Percentiles rank a stretch among this genome's conserved stretches.
phyloP scores from a whole-genome alignment of 176 grass and related monocot species.

The Canna indica region DNA sequence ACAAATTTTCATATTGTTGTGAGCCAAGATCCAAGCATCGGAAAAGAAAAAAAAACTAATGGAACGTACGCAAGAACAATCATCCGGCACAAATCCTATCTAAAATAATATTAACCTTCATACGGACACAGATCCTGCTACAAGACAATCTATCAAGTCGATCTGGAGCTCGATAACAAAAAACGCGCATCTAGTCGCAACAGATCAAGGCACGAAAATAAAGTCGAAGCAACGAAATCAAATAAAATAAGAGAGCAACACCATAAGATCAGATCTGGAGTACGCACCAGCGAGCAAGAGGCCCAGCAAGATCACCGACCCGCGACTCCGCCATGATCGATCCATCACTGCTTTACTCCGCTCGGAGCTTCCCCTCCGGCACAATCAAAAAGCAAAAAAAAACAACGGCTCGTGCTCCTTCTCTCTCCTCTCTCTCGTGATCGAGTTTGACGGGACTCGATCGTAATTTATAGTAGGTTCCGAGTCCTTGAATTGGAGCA shows the following conservation, averaged over 20 bases:
- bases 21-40: too few species aligned
- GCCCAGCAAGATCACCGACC: not conserved
- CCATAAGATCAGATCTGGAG: conserved; percentile 2
- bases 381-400: not conserved
- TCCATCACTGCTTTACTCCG: not conserved
- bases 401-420: not conserved
- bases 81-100: not conserved
- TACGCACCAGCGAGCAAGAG: not conserved
- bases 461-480: not conserved
- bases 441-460: not conserved
- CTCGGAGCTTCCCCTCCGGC: not conserved
- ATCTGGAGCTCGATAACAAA: not conserved
- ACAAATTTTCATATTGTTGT: too few species aligned
- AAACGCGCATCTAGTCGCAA: too few species aligned
- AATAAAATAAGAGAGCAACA: not conserved
- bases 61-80: not conserved
- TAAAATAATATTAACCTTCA: not conserved
- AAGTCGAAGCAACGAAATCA: not conserved
- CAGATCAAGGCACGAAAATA: not conserved
- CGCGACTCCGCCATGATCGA: not conserved
- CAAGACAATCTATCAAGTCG: not conserved
- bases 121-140: not conserved
- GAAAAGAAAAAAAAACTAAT: not conserved
- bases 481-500: not conserved
- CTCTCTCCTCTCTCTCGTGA: not conserved